Evolutionary conservation across 129 eudicot genomes (phyloP).

Genomic region (Lactuca saligna): DNA sequence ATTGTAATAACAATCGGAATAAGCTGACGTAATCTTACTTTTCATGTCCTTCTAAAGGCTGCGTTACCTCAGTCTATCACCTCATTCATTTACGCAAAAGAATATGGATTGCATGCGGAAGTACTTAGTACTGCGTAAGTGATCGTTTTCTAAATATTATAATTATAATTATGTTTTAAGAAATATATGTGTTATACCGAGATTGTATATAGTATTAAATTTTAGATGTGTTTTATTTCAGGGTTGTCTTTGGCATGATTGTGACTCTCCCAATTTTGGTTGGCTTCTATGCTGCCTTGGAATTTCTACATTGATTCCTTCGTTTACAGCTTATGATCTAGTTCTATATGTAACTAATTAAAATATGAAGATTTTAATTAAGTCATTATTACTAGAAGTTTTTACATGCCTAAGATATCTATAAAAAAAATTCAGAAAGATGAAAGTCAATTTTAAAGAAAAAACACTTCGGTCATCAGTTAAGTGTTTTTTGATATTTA

Average conservation of each 20-base stretch:
- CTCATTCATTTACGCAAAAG: constrained; percentile 79
- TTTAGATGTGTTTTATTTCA: constrained; percentile 13
- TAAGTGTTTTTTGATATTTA: background rate
- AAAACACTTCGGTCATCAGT: background rate
- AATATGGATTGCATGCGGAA: constrained; percentile 77
- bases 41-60: constrained; percentile 44
- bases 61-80: constrained; percentile 89
- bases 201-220: background rate
- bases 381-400: constrained; percentile 1
- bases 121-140: constrained; percentile 90
- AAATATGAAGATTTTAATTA: constrained; percentile 12
- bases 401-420: background rate
- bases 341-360: background rate
- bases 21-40: constrained; percentile 7
- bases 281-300: constrained; percentile 58
- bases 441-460: background rate
- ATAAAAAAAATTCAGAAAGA: background rate
- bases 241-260: constrained; percentile 76
- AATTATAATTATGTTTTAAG: background rate
- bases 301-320: constrained; percentile 41
- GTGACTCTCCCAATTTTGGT: constrained; percentile 66
- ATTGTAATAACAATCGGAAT: background rate
- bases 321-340: background rate
- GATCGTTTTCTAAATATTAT: background rate
- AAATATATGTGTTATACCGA: background rate